These are phyloP conservation scores for Globisporangium iwayamae DNA, from an alignment of 352 stramenopile genomes.

Conservation along the genomic window DNA sequence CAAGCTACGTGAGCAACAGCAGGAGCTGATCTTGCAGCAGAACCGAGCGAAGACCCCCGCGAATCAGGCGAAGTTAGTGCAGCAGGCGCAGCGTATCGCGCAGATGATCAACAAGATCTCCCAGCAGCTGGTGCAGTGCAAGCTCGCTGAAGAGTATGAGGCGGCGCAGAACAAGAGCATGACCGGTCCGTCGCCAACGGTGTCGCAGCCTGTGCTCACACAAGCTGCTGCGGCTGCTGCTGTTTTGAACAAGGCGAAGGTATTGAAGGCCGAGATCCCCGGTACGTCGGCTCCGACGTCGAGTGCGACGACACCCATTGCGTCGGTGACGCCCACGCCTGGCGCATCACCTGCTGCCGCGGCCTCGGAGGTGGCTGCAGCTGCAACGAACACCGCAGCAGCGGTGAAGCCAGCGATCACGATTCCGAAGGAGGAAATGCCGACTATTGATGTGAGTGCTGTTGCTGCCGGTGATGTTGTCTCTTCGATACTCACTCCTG, in stretches of 20 bases:
- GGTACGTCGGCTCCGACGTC: slow-evolving; percentile 7
- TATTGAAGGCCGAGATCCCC: slow-evolving; percentile 28
- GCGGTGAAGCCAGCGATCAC: slow-evolving; percentile 14
- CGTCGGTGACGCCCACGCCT: slow-evolving; percentile 9
- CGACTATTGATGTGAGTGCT: neutral
- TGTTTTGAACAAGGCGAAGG: slow-evolving; percentile 34
- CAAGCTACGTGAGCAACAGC: slow-evolving; percentile 72
- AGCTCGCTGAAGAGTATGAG: slow-evolving; percentile 78
- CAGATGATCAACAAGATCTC: slow-evolving; percentile 87
- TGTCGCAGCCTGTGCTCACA: slow-evolving; percentile 22
- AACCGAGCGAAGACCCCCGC: slow-evolving; percentile 64
- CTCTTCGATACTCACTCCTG: neutral
- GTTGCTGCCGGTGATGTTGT: neutral
- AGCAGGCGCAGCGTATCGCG: slow-evolving; percentile 68
- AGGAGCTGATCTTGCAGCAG: slow-evolving; percentile 77
- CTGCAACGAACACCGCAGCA: slow-evolving; percentile 19
- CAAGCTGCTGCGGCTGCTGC: slow-evolving; percentile 23
- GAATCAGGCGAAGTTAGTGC: slow-evolving; percentile 66
- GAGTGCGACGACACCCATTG: slow-evolving; percentile 13
- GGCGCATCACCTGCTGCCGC: slow-evolving; percentile 10
- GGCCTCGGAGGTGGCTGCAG: slow-evolving; percentile 11
- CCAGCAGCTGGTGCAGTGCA: slow-evolving; percentile 81
- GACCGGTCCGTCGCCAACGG: slow-evolving; percentile 23
- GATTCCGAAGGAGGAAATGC: slow-evolving; percentile 2
- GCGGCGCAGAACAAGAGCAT: slow-evolving; percentile 53